Evolutionary conservation across 208 protist species (phyloP), one percentile per base, ranked within the genome.

Genomic region (Leishmania lainsoni): DNA sequence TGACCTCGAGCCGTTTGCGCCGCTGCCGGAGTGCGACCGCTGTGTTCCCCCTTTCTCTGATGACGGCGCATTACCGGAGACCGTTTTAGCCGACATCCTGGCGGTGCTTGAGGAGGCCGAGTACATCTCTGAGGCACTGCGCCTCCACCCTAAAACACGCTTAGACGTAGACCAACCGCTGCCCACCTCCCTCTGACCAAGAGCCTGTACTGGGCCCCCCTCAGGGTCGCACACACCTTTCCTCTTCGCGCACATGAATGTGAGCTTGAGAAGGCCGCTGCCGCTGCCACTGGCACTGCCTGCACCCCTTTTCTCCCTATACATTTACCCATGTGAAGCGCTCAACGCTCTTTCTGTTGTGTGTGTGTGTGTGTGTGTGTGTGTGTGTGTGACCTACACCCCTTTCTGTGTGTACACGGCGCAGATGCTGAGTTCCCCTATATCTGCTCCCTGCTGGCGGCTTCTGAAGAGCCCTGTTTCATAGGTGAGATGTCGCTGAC

Each of bases 71-170:
- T 49, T 35, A 48, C 32, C 14, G 22, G 32, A 26, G 6, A 51
- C 72, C 52, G 10, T 76, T 54, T 73, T 72, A n/a, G 76, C 56
- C 22, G 81, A 79, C 29, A 49, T 81, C 26, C 51, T 81, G 20
- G 77, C 61, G 16, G 32, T 75, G 1, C 42, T 85, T 61, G 52
- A 81, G 73, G 77, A 81, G 76, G 81, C 59, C 14, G 81, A 78
- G 77, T 32, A 20, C 12, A 54, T 69, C 16, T 81, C 81, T 26
- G 42, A 29, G 29, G 61, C 73, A 51, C 72, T 56, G 48, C 81
- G 51, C 54, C 51, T 72, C 49, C 35, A 26, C 32, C 20, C 52
- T 68, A 14, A 68, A 52, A 29, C 63, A 74, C 22, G 74, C 66
- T 26, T 29, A 66, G n/a, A 39, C 59, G 20, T 54, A 74, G n/a